phyloP scores from a whole-genome alignment of 306 rosid genomes.

The Pterocarpus santalinus region DNA sequence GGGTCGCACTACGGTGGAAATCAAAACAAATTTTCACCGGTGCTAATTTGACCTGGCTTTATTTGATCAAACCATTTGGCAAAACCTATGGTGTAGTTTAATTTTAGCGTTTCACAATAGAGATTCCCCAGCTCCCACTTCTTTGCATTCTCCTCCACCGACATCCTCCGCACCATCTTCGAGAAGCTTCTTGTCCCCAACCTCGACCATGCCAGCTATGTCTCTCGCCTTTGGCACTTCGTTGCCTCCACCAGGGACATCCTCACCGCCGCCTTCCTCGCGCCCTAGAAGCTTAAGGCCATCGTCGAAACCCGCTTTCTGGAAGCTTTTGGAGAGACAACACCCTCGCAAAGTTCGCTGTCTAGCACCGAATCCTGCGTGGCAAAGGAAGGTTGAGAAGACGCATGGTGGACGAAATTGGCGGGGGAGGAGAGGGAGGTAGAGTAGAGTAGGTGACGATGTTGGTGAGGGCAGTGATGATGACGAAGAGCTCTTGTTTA shows the following conservation, averaged over 20 bases:
- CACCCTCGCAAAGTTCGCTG: slow-evolving; percentile 74
- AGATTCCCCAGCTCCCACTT: slow-evolving; percentile 69
- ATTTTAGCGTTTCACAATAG: too few relatives aligned
- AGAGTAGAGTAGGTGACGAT: too few relatives aligned
- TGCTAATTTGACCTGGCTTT: too few relatives aligned
- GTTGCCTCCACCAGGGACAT: slow-evolving; percentile 83
- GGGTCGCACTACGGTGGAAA: too few relatives aligned
- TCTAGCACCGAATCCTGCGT: slow-evolving; percentile 73
- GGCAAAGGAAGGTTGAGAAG: slow-evolving; percentile 49
- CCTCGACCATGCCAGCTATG: slow-evolving; percentile 83
- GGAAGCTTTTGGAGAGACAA: slow-evolving; percentile 92
- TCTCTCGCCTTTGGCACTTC: slow-evolving; percentile 81
- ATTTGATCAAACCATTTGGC: too few relatives aligned
- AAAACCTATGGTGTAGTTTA: too few relatives aligned
- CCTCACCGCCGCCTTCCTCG: slow-evolving; percentile 58
- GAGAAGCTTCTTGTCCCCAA: slow-evolving; percentile 72
- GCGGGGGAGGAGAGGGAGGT: too few relatives aligned
- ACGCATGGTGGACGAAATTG: too few relatives aligned
- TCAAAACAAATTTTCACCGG: too few relatives aligned
- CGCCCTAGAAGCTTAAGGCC: slow-evolving; percentile 74
- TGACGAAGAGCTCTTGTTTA: too few relatives aligned
- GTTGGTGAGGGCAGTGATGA: too few relatives aligned
- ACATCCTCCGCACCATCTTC: slow-evolving; percentile 80
- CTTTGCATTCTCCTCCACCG: slow-evolving; percentile 72
- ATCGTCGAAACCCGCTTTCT: slow-evolving; percentile 74